Evolutionary conservation across 2,329 filamentous ascomycete species (phyloP).

Genomic region (Fusarium armeniacum): DNA sequence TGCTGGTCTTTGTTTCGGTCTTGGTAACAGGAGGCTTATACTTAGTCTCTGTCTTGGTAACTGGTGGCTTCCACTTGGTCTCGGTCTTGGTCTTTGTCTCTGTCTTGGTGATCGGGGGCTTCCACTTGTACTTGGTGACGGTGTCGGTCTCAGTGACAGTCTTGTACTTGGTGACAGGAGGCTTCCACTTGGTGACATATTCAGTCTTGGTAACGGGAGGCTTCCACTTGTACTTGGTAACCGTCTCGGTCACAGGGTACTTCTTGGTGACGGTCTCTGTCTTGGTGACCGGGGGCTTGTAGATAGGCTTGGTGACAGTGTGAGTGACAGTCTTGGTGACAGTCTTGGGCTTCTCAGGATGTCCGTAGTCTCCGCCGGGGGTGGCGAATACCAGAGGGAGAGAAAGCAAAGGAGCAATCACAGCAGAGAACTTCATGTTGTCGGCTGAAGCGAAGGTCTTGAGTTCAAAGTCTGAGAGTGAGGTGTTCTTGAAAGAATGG

Average conservation of each 20-base stretch:
- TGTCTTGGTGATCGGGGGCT: conserved; percentile 13
- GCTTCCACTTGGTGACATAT: conserved; percentile 27
- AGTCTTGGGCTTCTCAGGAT: conserved; percentile 30
- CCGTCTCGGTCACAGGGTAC: conserved; percentile 23
- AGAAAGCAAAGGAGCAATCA: conserved; percentile 28
- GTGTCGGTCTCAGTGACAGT: conserved; percentile 21
- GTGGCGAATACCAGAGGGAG: conserved; percentile 26
- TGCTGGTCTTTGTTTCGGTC: conserved; percentile 12
- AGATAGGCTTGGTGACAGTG: conserved; percentile 32
- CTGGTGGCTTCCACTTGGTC: conserved; percentile 17
- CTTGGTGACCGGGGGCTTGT: conserved; percentile 33
- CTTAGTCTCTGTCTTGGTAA: conserved; percentile 32
- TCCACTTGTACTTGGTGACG: conserved; percentile 8
- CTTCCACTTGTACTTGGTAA: conserved; percentile 33
- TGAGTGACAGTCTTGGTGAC: conserved; percentile 33
- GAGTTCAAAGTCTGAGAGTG: neutral
- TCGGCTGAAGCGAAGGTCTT: conserved; percentile 20
- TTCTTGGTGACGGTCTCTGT: conserved; percentile 34
- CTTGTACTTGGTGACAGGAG: conserved; percentile 23
- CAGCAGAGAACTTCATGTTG: conserved; percentile 36
- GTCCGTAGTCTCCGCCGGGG: conserved; percentile 18
- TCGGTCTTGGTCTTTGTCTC: conserved; percentile 16
- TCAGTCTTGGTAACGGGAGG: conserved; percentile 30
- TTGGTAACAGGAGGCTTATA: conserved; percentile 23
- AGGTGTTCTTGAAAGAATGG: conserved; percentile 13